Percentiles rank a stretch among this genome's conserved stretches.
These are phyloP conservation scores for Thalassiosira exigua DNA, from an alignment of 352 stramenopile genomes.

Conservation along the genomic window DNA sequence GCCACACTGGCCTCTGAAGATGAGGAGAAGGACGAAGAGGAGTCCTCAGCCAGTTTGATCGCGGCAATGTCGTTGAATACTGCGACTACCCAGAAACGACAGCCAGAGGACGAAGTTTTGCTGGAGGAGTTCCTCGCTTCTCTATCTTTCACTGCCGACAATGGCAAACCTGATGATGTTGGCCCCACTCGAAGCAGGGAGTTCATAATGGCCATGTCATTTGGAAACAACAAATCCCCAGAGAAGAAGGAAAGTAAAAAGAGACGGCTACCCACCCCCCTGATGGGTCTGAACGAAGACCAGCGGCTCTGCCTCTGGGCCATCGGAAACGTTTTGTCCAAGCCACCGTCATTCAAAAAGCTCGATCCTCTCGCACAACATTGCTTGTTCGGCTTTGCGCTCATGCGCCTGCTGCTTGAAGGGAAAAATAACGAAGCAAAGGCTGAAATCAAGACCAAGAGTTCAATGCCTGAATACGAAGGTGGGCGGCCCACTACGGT, in stretches of 20 bases:
- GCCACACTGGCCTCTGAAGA: constrained; percentile 13
- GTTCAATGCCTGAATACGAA: constrained; percentile 26
- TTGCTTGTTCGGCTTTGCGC: constrained; percentile 51
- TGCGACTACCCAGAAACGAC: constrained; percentile 1
- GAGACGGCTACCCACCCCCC: constrained; percentile 48
- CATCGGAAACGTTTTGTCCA: constrained; percentile 68
- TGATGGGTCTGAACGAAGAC: constrained; percentile 57
- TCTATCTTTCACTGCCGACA: constrained; percentile 12
- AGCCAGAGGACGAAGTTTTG: constrained; percentile 35
- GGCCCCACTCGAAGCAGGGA: constrained; percentile 31
- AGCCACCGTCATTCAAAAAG: constrained; percentile 67
- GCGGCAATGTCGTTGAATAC: constrained; percentile 30
- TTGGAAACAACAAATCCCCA: constrained; percentile 10
- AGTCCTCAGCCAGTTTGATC: constrained; percentile 47
- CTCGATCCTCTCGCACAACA: constrained; percentile 70
- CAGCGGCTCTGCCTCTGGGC: constrained; percentile 71
- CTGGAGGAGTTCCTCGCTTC: constrained; percentile 44
- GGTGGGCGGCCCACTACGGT: constrained; percentile 33
- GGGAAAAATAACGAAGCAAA: constrained; percentile 5
- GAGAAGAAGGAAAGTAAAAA: neutral
- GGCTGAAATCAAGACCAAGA: neutral
- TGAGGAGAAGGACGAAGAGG: constrained; percentile 28
- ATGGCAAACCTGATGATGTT: constrained; percentile 14
- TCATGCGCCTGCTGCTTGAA: constrained; percentile 51
- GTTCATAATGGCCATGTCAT: constrained; percentile 45